Conservation (phyloP, 1,139 yeast species). For the Magnusiomyces ingens region DNA sequence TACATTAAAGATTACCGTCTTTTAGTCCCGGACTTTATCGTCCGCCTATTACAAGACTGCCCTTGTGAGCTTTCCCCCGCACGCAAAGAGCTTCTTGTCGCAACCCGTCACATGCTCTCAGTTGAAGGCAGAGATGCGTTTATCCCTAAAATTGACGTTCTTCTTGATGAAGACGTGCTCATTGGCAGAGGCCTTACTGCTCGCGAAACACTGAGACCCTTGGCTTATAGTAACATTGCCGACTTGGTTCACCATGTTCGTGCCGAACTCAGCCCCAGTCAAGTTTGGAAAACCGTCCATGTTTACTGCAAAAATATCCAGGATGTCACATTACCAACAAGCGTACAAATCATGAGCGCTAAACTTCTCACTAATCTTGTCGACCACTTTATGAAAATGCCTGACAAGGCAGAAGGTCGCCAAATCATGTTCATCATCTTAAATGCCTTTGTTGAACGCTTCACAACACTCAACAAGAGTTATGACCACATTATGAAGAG, state of each 20-base stretch:
- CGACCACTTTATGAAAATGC: conserved; percentile 79
- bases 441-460: conserved; percentile 81
- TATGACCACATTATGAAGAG: conserved; percentile 60
- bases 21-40: conserved; percentile 77
- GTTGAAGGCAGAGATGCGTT: conserved; percentile 81
- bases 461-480: conserved; percentile 66
- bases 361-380: conserved; percentile 79
- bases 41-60: conserved; percentile 85
- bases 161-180: conserved; percentile 80
- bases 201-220: conserved; percentile 73
- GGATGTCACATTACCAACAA: conserved; percentile 76
- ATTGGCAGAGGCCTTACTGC: conserved; percentile 93
- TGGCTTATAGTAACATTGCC: conserved; percentile 94
- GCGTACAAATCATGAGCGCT: conserved; percentile 97
- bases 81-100: conserved; percentile 86
- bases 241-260: conserved; percentile 92
- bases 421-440: conserved; percentile 60
- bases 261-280: conserved; percentile 72
- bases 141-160: conserved; percentile 74
- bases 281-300: conserved; percentile 80
- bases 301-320: conserved; percentile 77
- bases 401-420: conserved; percentile 78
- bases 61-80: conserved; percentile 95
- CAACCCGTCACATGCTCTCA: conserved; percentile 87
- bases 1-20: conserved; percentile 57